Base-by-base conservation (phyloP, 2,329 filamentous ascomycete genomes). In the Colletotrichum kahawae region DNA sequence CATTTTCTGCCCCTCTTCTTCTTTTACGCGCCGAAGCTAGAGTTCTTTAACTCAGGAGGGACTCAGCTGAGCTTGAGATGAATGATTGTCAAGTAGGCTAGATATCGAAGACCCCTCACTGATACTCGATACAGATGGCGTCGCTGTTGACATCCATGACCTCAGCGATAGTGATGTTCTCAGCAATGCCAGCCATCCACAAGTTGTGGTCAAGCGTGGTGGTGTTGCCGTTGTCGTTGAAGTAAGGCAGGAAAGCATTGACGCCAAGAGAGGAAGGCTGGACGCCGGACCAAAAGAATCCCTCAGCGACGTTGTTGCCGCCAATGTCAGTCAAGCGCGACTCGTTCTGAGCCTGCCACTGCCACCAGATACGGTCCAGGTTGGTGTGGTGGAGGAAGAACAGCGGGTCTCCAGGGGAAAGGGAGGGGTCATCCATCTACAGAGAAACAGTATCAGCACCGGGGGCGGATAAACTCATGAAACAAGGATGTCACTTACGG, bases 341-440 rank as follows among this genome's bases (percentile, higher is more conserved):
- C 34, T 75, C 77, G 24, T 79, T 77, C 34, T 60, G 33, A 12
- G 16, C 51, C 64, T 72, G 70, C 70, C 70, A 72, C 36, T 67
- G 38, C 70, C 70, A 68, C 63, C 62, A 72, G 54, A 72, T 34
- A 5, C 65, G 62, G 65, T 72, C 70, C 27, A 72, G 64, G 36
- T 68, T 67, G 51, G 70, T 71, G 51, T 71, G 70, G 64, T 71
- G 70, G 8, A 71, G 21, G 56, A 67, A 71, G 51, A 71, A 71
- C 36, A 71, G n/a, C 14, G 70, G 63, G 24, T 71, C 63, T 12
- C 57, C 71, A 29, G 71, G 71, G 71, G 71, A 74, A 7, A 74
- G 66, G 1, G 71, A 74, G 31, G 60, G 54, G 33, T 74, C 66
- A 33, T 74, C 71, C 71, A 74, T 74, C 71, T 74, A 14, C 3